Base-by-base conservation (phyloP, 768 basidiomycete genomes). In the Pleurotus salmoneostramineus region DNA sequence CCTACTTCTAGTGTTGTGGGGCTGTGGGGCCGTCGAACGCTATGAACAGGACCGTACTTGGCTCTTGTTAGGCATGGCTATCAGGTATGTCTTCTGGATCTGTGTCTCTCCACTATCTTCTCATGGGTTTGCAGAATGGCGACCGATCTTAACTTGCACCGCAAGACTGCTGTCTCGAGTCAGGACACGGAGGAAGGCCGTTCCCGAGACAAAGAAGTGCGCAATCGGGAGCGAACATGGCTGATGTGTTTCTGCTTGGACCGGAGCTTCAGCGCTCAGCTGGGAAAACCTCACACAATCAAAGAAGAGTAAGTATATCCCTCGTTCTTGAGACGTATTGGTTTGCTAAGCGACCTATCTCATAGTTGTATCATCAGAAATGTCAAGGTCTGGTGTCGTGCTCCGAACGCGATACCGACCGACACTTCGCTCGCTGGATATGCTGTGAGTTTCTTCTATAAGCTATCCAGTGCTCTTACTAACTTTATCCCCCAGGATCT, bases 11-110 rank as follows among this genome's bases (percentile, higher is more conserved):
- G 79, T 89, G 2, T 72, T 93, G 11, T 98, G 93, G 89, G 93
- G 95, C 5, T 88, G 93, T 63, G 95, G 95, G 17, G 95, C 95
- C 3, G 94, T 95, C 17, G 95, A 98, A 70, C 84, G 95, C 6
- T 99, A 93, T 66, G 96, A 99, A 68, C 93, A 96, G 64, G 96
- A 99, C 71, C 86, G 89, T 64, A 98, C 95, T 0, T 98, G 94
- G 93, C 68, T 93, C 62, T 74, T 91, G 12, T 73, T 98, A 27
- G 94, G 94, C 35, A 92, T 95, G 88, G 88, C 81, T 5, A 90
- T 89, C 62, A 79, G 90, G 88, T 87, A 59, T 50, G 83, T 74
- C 11, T 33, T 44, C 33, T 8, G 27, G 21, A 40, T 48, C 10
- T 52, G 35, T 42, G 0, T 27, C 15, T n/a, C 27, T 31, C 58